phyloP scores from a whole-genome alignment of 2,329 filamentous ascomycete genomes.

The Zopfia rhizophila region DNA sequence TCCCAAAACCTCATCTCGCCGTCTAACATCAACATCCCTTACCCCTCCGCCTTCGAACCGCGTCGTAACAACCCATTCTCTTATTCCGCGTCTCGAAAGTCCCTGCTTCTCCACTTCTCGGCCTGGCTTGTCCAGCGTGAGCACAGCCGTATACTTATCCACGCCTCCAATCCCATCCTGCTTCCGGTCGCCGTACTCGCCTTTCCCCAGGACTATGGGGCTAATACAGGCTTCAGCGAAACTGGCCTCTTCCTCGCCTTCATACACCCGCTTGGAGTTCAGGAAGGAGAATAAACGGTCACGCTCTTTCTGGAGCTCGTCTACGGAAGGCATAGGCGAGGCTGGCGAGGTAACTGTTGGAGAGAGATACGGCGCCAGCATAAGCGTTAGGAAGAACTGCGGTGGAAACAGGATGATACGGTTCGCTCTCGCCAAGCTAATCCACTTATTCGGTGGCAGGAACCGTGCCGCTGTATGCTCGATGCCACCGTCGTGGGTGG shows the following conservation, averaged over 20 bases:
- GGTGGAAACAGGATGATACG: slow-evolving; percentile 90
- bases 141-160: slow-evolving; percentile 62
- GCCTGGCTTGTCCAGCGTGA: slow-evolving; percentile 66
- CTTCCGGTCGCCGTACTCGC: slow-evolving; percentile 43
- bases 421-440: slow-evolving; percentile 69
- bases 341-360: slow-evolving; percentile 39
- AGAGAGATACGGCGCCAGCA: slow-evolving; percentile 66
- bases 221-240: slow-evolving; percentile 58
- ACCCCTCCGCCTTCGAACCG: slow-evolving; percentile 67
- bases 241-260: slow-evolving; percentile 43
- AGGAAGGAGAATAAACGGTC: slow-evolving; percentile 57
- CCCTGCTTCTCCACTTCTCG: slow-evolving; percentile 64
- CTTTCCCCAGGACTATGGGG: slow-evolving; percentile 52
- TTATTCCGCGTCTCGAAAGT: slow-evolving; percentile 60
- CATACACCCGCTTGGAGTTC: slow-evolving; percentile 59
- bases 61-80: slow-evolving; percentile 66
- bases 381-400: slow-evolving; percentile 78
- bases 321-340: slow-evolving; percentile 34
- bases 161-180: slow-evolving; percentile 45
- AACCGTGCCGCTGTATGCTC: slow-evolving; percentile 83
- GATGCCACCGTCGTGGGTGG: slow-evolving; percentile 75
- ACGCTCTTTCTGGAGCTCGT: slow-evolving; percentile 54
- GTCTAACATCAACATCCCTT: slow-evolving; percentile 63
- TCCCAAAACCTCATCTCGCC: slow-evolving; percentile 58
- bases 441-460: slow-evolving; percentile 75